Evolutionary conservation across 2,329 filamentous ascomycete species (phyloP), one percentile per base, ranked within the genome.

Genomic region (Exophiala phaeomuriformis): DNA sequence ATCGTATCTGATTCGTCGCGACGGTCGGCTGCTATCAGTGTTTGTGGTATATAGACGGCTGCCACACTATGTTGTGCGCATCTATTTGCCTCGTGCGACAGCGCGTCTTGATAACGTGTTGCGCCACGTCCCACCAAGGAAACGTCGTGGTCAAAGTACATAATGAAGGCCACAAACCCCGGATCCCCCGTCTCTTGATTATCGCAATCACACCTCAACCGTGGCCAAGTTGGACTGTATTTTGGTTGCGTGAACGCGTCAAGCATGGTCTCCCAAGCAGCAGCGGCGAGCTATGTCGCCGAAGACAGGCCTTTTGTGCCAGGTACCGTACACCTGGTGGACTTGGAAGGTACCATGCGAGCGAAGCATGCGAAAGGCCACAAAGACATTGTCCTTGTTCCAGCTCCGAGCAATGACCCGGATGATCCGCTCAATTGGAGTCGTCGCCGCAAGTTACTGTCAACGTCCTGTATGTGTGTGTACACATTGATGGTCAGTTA

Each of bases 371-470:
- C 57, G 3, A 49, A 58, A 12, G 47, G 30, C 4, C 49, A 65
- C 12, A 37, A 52, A 5, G 65, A 67, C 32, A 63, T 71, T 29
- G 59, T 70, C 3, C 63, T 70, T 2, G 60, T 67, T 1, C 69
- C 69, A 1, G 49, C 55, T 1, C 71, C 71, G 1, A 68, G 66
- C 5, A 48, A 59, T 19, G 65, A 72, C 52, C 69, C 70, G 5
- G 68, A 71, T 49, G 70, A 72, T 52, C 69, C 69, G 4, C 57
- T 72, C 47, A 71, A 70, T 46, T 71, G 69, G 69, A 59, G 58
- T 4, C 62, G 58, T 12, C 48, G 60, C 10, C 62, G 69, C 3
- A 72, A 72, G 51, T 28, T 61, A 19, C 55, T 68, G 8, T 66
- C 66, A 1, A 64, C 64, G 9, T 61, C 62, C 3, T 68, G 64